Percentiles rank a stretch among this genome's conserved stretches.
phyloP scores from a whole-genome alignment of 306 rosid genomes.

The Trifolium subterraneum region DNA sequence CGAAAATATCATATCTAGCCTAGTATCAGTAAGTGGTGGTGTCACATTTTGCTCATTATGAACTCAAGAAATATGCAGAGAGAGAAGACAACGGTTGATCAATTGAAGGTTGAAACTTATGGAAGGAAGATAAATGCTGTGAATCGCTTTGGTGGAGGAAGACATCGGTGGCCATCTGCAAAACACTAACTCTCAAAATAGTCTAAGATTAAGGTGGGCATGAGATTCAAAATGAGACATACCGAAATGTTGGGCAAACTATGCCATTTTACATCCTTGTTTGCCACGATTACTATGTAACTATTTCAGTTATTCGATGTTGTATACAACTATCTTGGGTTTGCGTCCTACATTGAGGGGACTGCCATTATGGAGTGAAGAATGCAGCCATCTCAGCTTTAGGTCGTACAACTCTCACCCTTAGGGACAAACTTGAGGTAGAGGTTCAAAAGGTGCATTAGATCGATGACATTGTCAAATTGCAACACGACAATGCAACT shows the following conservation, averaged over 20 bases:
- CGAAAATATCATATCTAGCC: background rate
- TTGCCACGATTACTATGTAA: background rate
- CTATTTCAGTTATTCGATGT: background rate
- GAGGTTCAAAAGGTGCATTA: background rate
- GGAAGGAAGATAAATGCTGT: background rate
- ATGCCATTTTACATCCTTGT: background rate
- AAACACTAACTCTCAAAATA: background rate
- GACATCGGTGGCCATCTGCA: background rate
- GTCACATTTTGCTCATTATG: background rate
- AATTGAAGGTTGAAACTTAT: background rate
- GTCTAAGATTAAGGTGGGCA: background rate
- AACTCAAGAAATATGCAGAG: background rate
- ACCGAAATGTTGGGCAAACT: background rate
- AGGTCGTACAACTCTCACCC: background rate
- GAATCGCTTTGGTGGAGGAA: background rate
- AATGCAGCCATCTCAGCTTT: background rate
- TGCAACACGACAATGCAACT: background rate
- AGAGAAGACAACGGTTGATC: background rate
- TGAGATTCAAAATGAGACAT: background rate
- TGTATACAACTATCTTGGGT: background rate
- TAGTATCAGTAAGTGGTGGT: background rate
- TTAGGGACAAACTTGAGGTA: background rate
- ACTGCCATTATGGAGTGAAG: background rate
- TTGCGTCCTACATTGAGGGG: background rate
- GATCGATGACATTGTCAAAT: background rate